Percentiles rank a stretch among this genome's conserved stretches.
phyloP scores from a whole-genome alignment of 139 green algal species.

The Closterium sp. region DNA sequence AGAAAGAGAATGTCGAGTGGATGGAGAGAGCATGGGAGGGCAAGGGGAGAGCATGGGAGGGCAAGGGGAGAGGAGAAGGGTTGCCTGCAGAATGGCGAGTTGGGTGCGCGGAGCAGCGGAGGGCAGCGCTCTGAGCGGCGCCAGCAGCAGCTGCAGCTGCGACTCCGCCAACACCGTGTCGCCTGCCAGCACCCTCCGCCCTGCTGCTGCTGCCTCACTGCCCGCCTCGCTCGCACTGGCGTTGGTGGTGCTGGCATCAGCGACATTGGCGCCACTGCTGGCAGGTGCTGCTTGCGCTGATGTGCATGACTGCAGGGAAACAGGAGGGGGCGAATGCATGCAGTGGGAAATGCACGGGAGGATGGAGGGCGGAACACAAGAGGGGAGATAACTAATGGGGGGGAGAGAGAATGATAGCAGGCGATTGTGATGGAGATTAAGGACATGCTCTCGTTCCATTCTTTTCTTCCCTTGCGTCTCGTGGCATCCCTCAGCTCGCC shows the following conservation, averaged over 20 bases:
- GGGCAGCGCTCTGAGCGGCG: slow-evolving; percentile 28
- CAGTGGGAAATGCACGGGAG: neutral
- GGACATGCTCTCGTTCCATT: neutral
- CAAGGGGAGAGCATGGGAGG: too few species aligned
- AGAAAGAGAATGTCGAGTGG: too few species aligned
- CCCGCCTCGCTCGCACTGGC: neutral
- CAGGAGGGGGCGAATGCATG: neutral
- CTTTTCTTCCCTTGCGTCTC: too few species aligned
- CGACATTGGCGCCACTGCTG: too few species aligned
- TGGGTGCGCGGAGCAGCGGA: neutral
- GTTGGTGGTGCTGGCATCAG: neutral
- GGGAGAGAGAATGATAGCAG: neutral
- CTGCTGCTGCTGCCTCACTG: neutral
- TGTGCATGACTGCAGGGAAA: neutral
- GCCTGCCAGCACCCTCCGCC: neutral
- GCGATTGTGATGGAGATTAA: neutral
- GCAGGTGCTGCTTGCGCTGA: neutral
- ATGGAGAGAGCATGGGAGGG: too few species aligned
- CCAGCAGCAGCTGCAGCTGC: slow-evolving; percentile 20
- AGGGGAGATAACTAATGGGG: neutral
- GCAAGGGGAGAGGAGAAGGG: neutral
- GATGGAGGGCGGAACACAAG: neutral
- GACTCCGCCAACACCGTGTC: neutral
- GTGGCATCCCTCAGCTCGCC: too few species aligned
- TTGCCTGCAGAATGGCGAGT: slow-evolving; percentile 20